Evolutionary conservation across 352 stramenopile genomes (phyloP).

Genomic region (Globisporangium nagaii): DNA sequence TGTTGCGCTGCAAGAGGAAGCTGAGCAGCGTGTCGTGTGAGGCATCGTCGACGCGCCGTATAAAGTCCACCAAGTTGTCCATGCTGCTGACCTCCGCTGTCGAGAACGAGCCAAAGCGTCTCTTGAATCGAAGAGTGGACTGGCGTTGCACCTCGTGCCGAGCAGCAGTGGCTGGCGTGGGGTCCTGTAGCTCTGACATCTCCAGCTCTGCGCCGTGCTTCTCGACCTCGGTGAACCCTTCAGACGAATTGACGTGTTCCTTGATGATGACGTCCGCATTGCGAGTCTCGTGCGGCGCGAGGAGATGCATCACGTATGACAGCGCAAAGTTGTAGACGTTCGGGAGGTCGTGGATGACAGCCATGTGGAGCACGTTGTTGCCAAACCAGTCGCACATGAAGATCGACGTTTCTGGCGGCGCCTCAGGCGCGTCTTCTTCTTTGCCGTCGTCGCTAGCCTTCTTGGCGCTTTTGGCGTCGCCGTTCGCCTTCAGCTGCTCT

Average conservation of each 20-base stretch:
- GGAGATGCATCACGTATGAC: slow-evolving; percentile 32
- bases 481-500: slow-evolving; percentile 12
- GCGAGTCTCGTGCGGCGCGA: slow-evolving; percentile 9
- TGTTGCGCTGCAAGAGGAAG: slow-evolving; percentile 47
- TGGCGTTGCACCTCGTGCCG: not conserved
- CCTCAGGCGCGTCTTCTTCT: slow-evolving; percentile 1
- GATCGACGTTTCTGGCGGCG: slow-evolving; percentile 22
- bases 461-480: not conserved
- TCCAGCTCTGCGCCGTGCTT: not conserved
- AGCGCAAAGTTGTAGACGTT: slow-evolving; percentile 58
- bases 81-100: not conserved
- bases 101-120: not conserved
- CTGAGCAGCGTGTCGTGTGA: slow-evolving; percentile 26
- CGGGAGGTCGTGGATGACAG: slow-evolving; percentile 49
- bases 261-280: slow-evolving; percentile 4
- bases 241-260: slow-evolving; percentile 5
- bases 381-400: slow-evolving; percentile 48
- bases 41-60: slow-evolving; percentile 21
- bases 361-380: slow-evolving; percentile 59
- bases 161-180: not conserved
- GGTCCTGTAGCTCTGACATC: not conserved
- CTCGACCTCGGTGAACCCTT: not conserved
- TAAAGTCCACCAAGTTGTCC: slow-evolving; percentile 23
- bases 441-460: not conserved
- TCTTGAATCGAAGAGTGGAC: not conserved